Percentiles rank a stretch among this genome's conserved stretches.
These are phyloP conservation scores for Agrocybe pediades DNA, from an alignment of 768 basidiomycete genomes.

Conservation along the genomic window DNA sequence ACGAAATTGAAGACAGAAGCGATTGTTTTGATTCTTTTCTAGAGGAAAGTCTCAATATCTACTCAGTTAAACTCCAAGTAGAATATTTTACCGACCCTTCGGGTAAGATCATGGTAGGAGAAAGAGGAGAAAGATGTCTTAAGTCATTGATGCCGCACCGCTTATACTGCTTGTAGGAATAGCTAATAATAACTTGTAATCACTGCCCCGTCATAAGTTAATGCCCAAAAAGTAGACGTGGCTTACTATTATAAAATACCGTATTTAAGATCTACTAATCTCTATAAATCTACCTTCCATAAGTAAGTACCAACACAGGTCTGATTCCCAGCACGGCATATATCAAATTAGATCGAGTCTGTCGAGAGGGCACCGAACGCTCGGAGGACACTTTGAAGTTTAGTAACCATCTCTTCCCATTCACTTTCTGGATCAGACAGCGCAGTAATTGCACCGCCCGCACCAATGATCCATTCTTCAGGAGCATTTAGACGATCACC, in stretches of 20 bases:
- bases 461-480: conserved; percentile 80
- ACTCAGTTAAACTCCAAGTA: background rate
- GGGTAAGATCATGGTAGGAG: conserved; percentile 12
- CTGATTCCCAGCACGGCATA: no score
- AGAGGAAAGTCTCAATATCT: background rate
- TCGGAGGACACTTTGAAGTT: conserved; percentile 76
- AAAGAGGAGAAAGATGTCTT: background rate
- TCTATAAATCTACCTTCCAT: background rate
- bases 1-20: background rate
- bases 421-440: conserved; percentile 83
- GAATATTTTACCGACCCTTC: conserved; percentile 8
- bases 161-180: no score
- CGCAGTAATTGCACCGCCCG: conserved; percentile 96
- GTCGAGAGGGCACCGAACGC: conserved; percentile 49
- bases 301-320: background rate
- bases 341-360: conserved; percentile 10
- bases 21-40: conserved; percentile 10
- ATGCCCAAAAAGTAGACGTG: no score
- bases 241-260: no score
- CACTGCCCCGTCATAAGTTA: no score
- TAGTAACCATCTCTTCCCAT: conserved; percentile 95
- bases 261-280: background rate
- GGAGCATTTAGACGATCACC: conserved; percentile 6
- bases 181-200: no score
- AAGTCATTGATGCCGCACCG: background rate